Percentiles rank a stretch among this genome's conserved stretches.
Conservation (phyloP, 768 basidiomycete species). For the Suillus subluteus region DNA sequence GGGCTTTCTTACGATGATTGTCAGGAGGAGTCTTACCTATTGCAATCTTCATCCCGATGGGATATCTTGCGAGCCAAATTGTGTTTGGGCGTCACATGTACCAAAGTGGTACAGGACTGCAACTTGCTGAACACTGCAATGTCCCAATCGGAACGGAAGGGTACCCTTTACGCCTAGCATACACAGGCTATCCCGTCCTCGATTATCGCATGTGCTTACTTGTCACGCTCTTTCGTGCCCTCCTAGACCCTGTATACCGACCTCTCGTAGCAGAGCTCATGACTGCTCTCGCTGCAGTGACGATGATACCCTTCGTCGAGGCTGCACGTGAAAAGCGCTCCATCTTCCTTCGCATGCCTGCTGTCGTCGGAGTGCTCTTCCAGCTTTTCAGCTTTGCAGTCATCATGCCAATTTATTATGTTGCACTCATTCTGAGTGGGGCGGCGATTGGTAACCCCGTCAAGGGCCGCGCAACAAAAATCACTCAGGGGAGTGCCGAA, state of each 20-base stretch:
- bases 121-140: slow-evolving; percentile 39
- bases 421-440: slow-evolving; percentile 46
- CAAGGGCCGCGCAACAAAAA: slow-evolving; percentile 23
- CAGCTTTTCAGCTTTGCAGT: slow-evolving; percentile 49
- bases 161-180: slow-evolving; percentile 41
- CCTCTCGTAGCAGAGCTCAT: slow-evolving; percentile 24
- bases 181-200: slow-evolving; percentile 40
- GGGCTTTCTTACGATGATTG: not conserved
- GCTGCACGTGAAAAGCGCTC: slow-evolving; percentile 42
- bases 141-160: slow-evolving; percentile 11
- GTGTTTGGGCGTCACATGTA: slow-evolving; percentile 19
- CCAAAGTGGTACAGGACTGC: slow-evolving; percentile 16
- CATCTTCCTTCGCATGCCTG: slow-evolving; percentile 43
- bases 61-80: slow-evolving; percentile 15
- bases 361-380: slow-evolving; percentile 43
- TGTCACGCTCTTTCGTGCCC: slow-evolving; percentile 49
- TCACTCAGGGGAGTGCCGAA: slow-evolving; percentile 53
- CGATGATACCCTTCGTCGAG: slow-evolving; percentile 50
- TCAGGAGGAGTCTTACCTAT: slow-evolving; percentile 24
- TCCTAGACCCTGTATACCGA: slow-evolving; percentile 20
- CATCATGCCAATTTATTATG: slow-evolving; percentile 51
- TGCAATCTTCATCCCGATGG: slow-evolving; percentile 24
- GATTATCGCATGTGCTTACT: slow-evolving; percentile 47
- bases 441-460: slow-evolving; percentile 19
- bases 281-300: slow-evolving; percentile 15